Evolutionary conservation across 192 early-diverging fungal species (phyloP).

Genomic region (Coemansia asiatica): DNA sequence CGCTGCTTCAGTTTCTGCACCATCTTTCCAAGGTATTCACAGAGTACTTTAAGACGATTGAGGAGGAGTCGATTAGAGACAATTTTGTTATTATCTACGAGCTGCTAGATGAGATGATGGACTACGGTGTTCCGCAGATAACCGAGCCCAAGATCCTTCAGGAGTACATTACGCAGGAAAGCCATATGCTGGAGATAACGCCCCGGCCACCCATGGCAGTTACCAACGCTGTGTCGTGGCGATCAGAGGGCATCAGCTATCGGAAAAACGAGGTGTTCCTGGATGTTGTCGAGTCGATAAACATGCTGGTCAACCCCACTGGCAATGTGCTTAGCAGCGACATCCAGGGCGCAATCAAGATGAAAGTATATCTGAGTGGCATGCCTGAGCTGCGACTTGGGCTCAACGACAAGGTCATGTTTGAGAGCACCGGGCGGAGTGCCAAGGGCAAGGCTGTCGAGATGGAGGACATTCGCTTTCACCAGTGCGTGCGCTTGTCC

Average conservation of each 20-base stretch:
- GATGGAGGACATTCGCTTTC: conserved; percentile 90
- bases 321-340: conserved; percentile 65
- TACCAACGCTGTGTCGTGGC: conserved; percentile 70
- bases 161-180: conserved; percentile 97
- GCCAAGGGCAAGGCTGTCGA: conserved; percentile 79
- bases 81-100: conserved; percentile 93
- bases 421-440: conserved; percentile 82
- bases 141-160: conserved; percentile 86
- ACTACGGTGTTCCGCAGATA: conserved; percentile 87
- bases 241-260: conserved; percentile 69
- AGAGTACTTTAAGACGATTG: conserved; percentile 89
- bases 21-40: conserved; percentile 89
- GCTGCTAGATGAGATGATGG: conserved; percentile 91
- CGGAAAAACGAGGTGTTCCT: conserved; percentile 77
- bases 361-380: conserved; percentile 83
- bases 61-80: conserved; percentile 87
- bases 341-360: conserved; percentile 79
- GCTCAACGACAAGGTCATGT: conserved; percentile 88
- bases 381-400: conserved; percentile 85
- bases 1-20: conserved; percentile 92
- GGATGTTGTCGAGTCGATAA: conserved; percentile 75
- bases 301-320: conserved; percentile 67
- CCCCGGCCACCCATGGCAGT: conserved; percentile 86
- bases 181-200: conserved; percentile 88
- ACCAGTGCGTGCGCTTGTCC: conserved; percentile 86